Base-by-base conservation (phyloP, 2,329 filamentous ascomycete species). In the Diaporthe batatas region DNA sequence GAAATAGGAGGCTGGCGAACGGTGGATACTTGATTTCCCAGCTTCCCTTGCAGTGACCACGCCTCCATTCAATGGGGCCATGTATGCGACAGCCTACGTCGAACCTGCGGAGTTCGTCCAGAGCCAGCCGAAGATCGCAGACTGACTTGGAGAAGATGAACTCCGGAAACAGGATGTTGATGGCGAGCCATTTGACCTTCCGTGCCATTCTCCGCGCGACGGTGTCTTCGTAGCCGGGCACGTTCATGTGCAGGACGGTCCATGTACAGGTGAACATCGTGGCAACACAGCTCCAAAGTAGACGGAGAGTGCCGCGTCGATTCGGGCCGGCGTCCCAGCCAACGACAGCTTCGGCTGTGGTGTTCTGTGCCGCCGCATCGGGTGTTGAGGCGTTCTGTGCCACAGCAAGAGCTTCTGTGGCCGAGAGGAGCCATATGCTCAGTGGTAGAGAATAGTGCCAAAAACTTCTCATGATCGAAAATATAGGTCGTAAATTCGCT, bases 221-320 rank as follows among this genome's bases (percentile, higher is more conserved):
- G 54, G 34, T 14, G 23, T 68, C 65, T 23, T 39, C 6, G 11
- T 53, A 8, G 12, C n/a, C 65, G 5, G 65, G 65, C 47, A 68
- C 65, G 23, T 68, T 68, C 18, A 68, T 23, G 34, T 68, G 65
- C 25, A 68, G 65, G 16, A 68, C 44, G 11, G 65, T 54, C 65
- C 44, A 68, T 7, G 65, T 68, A 32, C 65, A 68, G 44, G 65
- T 32, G 11, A 68, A 68, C 10, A 68, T 68, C 10, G 65, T 68
- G 11, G 29, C 34, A 7, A 68, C 12, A 47, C 65, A 68, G 34
- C 65, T 55, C 47, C 21, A 55, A 10, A 68, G 4, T 29, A 68
- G 65, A 7, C 42, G 23, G 7, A 53, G 18, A 6, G 65, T 54
- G 29, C 65, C 65, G 6, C 65, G 65, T 32, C n/a, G 23, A 10